These are phyloP conservation scores for Candida taoyuanica DNA, from an alignment of 805 yeast species.

Conservation along the genomic window DNA sequence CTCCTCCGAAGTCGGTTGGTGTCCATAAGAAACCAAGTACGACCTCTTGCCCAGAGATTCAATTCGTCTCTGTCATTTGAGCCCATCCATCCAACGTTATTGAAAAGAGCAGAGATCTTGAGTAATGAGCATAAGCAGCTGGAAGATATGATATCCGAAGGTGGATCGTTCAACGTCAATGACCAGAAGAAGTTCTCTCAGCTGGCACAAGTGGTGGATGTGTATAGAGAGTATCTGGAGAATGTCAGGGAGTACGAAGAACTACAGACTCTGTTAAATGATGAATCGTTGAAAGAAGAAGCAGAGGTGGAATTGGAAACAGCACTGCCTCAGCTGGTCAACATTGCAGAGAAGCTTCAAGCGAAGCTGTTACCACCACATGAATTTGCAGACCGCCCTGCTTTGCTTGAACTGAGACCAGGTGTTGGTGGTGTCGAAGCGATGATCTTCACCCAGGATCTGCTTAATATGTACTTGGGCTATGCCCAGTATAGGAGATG, in stretches of 20 bases:
- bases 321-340: slow-evolving; percentile 40
- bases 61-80: no score
- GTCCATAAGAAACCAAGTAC: no score
- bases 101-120: slow-evolving; percentile 42
- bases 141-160: slow-evolving; percentile 39
- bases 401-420: slow-evolving; percentile 82
- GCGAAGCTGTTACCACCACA: slow-evolving; percentile 67
- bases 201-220: slow-evolving; percentile 39
- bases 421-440: slow-evolving; percentile 98
- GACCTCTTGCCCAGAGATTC: no score
- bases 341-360: slow-evolving; percentile 44
- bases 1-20: background rate
- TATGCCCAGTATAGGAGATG: slow-evolving; percentile 65
- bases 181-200: slow-evolving; percentile 46
- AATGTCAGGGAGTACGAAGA: slow-evolving; percentile 31
- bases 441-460: slow-evolving; percentile 74
- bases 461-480: slow-evolving; percentile 74
- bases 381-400: slow-evolving; percentile 69
- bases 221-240: slow-evolving; percentile 34
- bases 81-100: slow-evolving; percentile 46
- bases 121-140: slow-evolving; percentile 37
- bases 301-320: slow-evolving; percentile 57
- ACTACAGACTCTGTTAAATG: slow-evolving; percentile 42
- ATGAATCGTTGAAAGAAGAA: slow-evolving; percentile 47
- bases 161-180: slow-evolving; percentile 39